Evolutionary conservation across 345 rosid genomes (phyloP), one percentile per base, ranked within the genome.

Genomic region (Raphanus sativus): DNA sequence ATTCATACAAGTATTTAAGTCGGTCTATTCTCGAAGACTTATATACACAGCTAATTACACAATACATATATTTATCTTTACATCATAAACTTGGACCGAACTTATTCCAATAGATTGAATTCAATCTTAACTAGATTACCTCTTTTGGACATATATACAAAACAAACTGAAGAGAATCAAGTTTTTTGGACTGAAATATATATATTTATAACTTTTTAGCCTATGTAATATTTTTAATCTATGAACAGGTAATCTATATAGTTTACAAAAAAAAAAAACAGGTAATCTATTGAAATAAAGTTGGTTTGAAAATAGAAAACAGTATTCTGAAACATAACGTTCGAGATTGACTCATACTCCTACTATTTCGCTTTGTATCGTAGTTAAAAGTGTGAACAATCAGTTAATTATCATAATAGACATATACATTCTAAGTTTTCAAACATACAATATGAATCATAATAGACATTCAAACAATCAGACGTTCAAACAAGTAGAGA

Each of bases 401-500:
- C 21, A 21, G 21, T 21, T 21, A 21, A 21, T 21, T 21, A 21
- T 21, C 21, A 21, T 21, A 21, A 21, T 21, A 21, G 21, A 21
- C 21, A 30, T 2, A 16, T 2, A 32, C 50, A 33, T 16, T 65
- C 9, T 28, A 42, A 38, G 42, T 38, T 65, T 34, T 9, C 56
- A 4, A 36, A 66, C 8, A 24, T 36, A 10, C 9, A 28, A 34
- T 15, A 8, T 21, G 45, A 33, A 3, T 8, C 66, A 32, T 34
- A 24, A 38, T 64, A 34, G 70, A 25, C 24, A 75, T 75, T 75
- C 50, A 59, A 56, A 67, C 61, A 67, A 59, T 50, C 11, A 59
- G 33, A 25, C 48, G 62, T 69, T 76, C 64, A 21, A 21, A 21
- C 21, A 21, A 21, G 21, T 21, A 21, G 21, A 21, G 21, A 21